phyloP scores from a whole-genome alignment of 306 rosid species.

The Alnus glutinosa region DNA sequence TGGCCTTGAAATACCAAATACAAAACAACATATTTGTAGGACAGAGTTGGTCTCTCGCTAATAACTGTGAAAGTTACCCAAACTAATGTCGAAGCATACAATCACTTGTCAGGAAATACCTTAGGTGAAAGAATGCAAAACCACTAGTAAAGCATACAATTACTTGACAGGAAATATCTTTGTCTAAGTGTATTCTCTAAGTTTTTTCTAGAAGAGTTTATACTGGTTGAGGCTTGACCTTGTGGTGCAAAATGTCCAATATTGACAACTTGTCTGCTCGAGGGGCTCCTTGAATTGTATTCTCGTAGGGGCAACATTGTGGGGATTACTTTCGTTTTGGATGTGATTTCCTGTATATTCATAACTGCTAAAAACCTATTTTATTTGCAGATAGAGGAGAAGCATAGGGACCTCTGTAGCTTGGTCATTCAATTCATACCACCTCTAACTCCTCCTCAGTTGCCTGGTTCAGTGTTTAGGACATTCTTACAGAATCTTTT shows the following conservation, averaged over 20 bases:
- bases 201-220: neutral
- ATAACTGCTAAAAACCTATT: conserved; percentile 13
- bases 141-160: neutral
- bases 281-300: neutral
- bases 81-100: neutral
- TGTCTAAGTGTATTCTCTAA: neutral
- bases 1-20: neutral
- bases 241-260: neutral
- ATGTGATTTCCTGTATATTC: conserved; percentile 22
- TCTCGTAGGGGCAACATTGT: neutral
- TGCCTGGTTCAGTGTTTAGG: conserved; percentile 92
- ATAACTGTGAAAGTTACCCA: neutral
- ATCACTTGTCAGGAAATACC: neutral
- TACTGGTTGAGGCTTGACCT: neutral
- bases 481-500: conserved; percentile 74
- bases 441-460: conserved; percentile 73
- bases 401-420: conserved; percentile 91
- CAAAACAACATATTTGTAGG: neutral
- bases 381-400: conserved; percentile 82
- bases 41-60: neutral
- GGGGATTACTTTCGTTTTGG: conserved; percentile 6
- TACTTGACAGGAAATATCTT: neutral
- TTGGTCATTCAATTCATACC: conserved; percentile 94
- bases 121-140: neutral
- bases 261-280: conserved; percentile 1